Evolutionary conservation across 768 basidiomycete species (phyloP).

Genomic region (Podaxis sp.): DNA sequence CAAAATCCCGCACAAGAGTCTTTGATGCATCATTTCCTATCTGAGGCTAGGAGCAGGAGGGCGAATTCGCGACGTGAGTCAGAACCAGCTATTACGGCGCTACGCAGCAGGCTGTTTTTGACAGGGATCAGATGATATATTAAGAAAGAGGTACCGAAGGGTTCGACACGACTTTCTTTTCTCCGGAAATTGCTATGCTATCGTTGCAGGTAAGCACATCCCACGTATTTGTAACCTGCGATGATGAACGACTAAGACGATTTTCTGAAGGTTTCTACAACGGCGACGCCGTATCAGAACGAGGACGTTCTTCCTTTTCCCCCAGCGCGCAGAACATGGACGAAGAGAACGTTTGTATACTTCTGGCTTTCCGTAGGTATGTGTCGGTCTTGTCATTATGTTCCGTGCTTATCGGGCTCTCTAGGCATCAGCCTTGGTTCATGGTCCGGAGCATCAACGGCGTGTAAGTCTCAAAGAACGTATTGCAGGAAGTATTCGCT

Average conservation of each 20-base stretch:
- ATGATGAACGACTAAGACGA: background rate
- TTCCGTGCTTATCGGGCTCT: background rate
- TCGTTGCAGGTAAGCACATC: background rate
- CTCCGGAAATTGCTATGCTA: background rate
- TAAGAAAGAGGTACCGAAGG: background rate
- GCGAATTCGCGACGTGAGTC: no score
- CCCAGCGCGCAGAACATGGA: conserved; percentile 3
- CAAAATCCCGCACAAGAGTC: background rate
- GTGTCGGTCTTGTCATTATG: background rate
- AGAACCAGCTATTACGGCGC: no score
- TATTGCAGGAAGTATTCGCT: background rate
- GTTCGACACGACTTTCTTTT: background rate
- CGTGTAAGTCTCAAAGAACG: background rate
- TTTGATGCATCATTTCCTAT: no score
- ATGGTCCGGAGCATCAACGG: conserved; percentile 8
- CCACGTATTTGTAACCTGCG: background rate
- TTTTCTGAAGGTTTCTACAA: conserved; percentile 1
- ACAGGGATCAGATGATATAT: background rate
- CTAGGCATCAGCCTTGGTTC: background rate
- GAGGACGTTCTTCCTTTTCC: conserved; percentile 7
- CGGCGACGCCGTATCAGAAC: conserved; percentile 8
- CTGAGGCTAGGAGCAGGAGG: no score
- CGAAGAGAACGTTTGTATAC: conserved; percentile 6
- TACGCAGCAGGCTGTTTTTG: background rate
- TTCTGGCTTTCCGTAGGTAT: conserved; percentile 8